Conservation (phyloP, 1,284 basidiomycete species). For the Sutorius eximius region DNA sequence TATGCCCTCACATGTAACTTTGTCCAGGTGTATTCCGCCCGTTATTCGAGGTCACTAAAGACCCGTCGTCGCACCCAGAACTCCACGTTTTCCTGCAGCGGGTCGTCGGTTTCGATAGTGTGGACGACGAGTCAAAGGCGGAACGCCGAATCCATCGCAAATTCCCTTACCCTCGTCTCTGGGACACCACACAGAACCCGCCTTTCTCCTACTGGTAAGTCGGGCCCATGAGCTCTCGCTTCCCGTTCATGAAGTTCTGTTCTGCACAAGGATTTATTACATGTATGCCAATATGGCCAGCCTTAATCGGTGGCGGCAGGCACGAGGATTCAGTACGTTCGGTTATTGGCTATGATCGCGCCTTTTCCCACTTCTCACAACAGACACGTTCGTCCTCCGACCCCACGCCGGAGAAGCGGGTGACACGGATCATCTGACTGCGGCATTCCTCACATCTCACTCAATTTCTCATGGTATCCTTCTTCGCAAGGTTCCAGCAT, state of each 20-base stretch:
- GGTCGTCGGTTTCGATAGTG: conserved; percentile 94
- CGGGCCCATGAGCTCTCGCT: neutral
- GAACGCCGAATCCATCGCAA: conserved; percentile 93
- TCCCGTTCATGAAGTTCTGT: neutral
- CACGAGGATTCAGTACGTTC: conserved; percentile 86
- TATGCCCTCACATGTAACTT: conserved; percentile 4
- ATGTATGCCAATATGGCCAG: conserved; percentile 97
- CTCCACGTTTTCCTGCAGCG: conserved; percentile 95
- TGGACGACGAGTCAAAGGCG: conserved; percentile 96
- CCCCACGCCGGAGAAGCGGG: conserved; percentile 99
- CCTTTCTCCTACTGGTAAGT: conserved; percentile 92
- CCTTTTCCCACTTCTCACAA: neutral
- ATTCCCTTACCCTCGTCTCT: conserved; percentile 91
- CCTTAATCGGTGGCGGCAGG: conserved; percentile 88
- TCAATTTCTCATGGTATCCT: conserved; percentile 99
- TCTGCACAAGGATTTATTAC: conserved; percentile 81
- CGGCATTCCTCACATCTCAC: conserved; percentile 94
- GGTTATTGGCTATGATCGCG: neutral
- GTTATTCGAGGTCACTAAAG: conserved; percentile 93
- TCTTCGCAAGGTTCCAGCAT: conserved; percentile 93
- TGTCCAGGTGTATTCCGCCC: conserved; percentile 86
- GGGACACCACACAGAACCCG: conserved; percentile 89
- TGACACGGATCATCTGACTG: conserved; percentile 95
- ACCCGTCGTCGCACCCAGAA: conserved; percentile 89
- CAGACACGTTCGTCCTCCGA: conserved; percentile 94